These are phyloP conservation scores for Rhizophagus prolifer DNA, from an alignment of 192 early-diverging fungal genomes.

Conservation along the genomic window DNA sequence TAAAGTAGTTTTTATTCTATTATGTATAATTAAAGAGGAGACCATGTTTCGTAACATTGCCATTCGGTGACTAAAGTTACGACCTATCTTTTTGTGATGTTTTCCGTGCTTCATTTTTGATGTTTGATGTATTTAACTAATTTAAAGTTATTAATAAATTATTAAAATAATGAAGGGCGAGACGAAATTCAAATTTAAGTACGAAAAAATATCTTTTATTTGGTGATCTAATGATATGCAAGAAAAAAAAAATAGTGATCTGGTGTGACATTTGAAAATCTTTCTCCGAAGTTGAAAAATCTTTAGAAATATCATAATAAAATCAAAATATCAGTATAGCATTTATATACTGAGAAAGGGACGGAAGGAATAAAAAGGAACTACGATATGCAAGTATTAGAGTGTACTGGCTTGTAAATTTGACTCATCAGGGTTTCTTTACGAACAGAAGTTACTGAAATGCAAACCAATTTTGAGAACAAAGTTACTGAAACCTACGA, in stretches of 20 bases:
- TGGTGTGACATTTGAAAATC: too few species aligned
- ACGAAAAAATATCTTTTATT: too few species aligned
- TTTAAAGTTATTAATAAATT: background rate
- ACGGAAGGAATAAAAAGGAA: too few species aligned
- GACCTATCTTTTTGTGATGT: constrained; percentile 59
- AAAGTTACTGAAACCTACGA: background rate
- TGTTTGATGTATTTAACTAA: background rate
- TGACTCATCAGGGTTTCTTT: background rate
- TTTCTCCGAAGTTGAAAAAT: too few species aligned
- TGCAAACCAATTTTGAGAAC: constrained; percentile 13
- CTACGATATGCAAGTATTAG: background rate
- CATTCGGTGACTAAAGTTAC: constrained; percentile 67
- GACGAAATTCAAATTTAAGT: too few species aligned
- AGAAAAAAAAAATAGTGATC: too few species aligned
- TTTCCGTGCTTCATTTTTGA: constrained; percentile 62
- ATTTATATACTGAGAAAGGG: too few species aligned
- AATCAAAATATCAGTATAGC: too few species aligned
- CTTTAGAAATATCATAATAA: too few species aligned
- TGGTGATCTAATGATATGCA: too few species aligned
- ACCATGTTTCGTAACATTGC: constrained; percentile 83
- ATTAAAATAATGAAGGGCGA: too few species aligned
- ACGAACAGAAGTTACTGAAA: background rate
- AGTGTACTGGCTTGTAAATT: background rate
- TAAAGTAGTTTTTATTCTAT: constrained; percentile 90
- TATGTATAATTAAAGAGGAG: constrained; percentile 81